phyloP scores from a whole-genome alignment of 805 yeast species.

The Kodamaea sagamina region DNA sequence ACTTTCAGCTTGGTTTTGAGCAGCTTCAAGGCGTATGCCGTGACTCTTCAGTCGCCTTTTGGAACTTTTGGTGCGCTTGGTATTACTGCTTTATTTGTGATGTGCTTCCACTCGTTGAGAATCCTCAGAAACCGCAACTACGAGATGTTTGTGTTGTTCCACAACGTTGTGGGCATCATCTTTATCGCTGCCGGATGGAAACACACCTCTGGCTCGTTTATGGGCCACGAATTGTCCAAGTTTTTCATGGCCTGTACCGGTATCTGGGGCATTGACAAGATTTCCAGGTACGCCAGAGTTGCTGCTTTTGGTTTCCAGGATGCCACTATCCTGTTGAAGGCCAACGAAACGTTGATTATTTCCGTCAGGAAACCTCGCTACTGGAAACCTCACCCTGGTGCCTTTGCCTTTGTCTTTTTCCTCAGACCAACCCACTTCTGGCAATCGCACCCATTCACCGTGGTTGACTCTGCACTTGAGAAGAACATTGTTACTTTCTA shows the following conservation, averaged over 20 bases:
- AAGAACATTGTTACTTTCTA: slow-evolving; percentile 49
- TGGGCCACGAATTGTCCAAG: slow-evolving; percentile 8
- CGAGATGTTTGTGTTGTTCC: slow-evolving; percentile 23
- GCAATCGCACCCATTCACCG: slow-evolving; percentile 72
- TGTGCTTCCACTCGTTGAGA: slow-evolving; percentile 11
- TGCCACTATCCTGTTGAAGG: slow-evolving; percentile 38
- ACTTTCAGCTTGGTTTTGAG: slow-evolving; percentile 13
- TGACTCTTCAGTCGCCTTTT: slow-evolving; percentile 10
- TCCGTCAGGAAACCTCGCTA: slow-evolving; percentile 16
- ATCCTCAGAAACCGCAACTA: slow-evolving; percentile 20
- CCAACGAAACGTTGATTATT: slow-evolving; percentile 42
- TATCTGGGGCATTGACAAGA: slow-evolving; percentile 27
- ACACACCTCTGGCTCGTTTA: slow-evolving; percentile 13
- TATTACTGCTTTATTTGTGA: not conserved
- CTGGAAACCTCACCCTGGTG: slow-evolving; percentile 62
- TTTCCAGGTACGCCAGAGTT: slow-evolving; percentile 22
- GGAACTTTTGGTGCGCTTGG: slow-evolving; percentile 46
- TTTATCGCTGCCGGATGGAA: slow-evolving; percentile 24
- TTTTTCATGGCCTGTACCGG: slow-evolving; percentile 21
- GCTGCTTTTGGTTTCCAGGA: slow-evolving; percentile 26
- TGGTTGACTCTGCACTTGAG: slow-evolving; percentile 50
- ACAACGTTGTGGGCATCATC: slow-evolving; percentile 22
- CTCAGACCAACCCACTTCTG: slow-evolving; percentile 49
- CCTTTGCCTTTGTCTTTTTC: slow-evolving; percentile 59
- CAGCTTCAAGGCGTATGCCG: slow-evolving; percentile 22